These are phyloP conservation scores for Boechera retrofracta DNA, from an alignment of 345 rosid species.

Conservation along the genomic window DNA sequence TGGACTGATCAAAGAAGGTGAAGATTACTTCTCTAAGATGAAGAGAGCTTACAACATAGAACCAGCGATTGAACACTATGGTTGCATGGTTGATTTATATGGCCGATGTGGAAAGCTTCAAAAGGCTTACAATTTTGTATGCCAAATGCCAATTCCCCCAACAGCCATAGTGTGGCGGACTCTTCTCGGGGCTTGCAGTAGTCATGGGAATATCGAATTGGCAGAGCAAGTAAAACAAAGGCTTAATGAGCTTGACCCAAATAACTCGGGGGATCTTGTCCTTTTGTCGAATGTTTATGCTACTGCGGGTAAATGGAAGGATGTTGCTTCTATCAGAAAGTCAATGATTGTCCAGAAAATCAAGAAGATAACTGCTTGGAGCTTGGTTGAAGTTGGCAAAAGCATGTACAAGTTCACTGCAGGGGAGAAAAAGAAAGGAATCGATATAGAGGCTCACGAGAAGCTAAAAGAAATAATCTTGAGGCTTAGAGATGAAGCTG, in stretches of 20 bases:
- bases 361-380: conserved; percentile 60
- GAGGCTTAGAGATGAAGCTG: conserved; percentile 53
- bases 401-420: conserved; percentile 42
- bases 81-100: conserved; percentile 67
- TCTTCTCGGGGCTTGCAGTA: conserved; percentile 61
- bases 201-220: conserved; percentile 58
- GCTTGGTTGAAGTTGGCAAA: conserved; percentile 51
- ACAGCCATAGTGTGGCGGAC: conserved; percentile 60
- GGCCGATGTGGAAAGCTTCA: conserved; percentile 57
- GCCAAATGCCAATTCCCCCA: conserved; percentile 57
- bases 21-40: conserved; percentile 53
- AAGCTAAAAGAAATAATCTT: conserved; percentile 41
- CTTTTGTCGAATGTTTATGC: conserved; percentile 60
- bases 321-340: conserved; percentile 54
- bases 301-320: conserved; percentile 62
- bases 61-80: conserved; percentile 62
- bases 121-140: conserved; percentile 56
- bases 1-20: conserved; percentile 66
- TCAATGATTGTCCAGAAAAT: conserved; percentile 47
- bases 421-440: conserved; percentile 34
- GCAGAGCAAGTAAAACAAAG: conserved; percentile 58
- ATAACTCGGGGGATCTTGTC: conserved; percentile 56
- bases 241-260: conserved; percentile 56
- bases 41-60: conserved; percentile 44
- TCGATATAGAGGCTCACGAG: conserved; percentile 25